Conservation (phyloP, 225 moss, liverwort and hornwort species). For the Sphagnum tenellum region DNA sequence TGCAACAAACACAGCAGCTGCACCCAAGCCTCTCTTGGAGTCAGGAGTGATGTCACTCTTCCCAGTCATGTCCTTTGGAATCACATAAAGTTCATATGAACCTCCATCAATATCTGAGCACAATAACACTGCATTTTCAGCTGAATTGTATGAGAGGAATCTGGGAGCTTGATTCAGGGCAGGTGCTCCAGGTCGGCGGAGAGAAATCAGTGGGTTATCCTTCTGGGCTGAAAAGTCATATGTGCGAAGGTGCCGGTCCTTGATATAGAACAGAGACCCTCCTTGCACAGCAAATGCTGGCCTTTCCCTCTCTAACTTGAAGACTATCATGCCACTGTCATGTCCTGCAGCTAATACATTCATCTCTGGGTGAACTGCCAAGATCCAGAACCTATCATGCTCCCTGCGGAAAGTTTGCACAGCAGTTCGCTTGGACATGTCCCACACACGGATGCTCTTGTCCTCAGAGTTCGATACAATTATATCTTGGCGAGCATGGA, state of each 20-base stretch:
- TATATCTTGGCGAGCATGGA: conserved; percentile 95
- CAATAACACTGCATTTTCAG: conserved; percentile 85
- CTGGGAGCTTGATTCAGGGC: conserved; percentile 94
- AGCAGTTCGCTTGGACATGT: conserved; percentile 94
- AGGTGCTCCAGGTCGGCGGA: conserved; percentile 80
- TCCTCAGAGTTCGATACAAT: conserved; percentile 98
- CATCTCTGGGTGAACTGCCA: conserved; percentile 95
- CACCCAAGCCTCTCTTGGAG: conserved; percentile 80
- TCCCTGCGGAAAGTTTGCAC: conserved; percentile 96
- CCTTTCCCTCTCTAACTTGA: conserved; percentile 97
- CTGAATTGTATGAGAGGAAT: conserved; percentile 92
- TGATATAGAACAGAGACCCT: conserved; percentile 86
- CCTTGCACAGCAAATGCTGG: conserved; percentile 98
- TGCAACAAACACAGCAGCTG: conserved; percentile 93
- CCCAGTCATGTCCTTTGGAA: conserved; percentile 86
- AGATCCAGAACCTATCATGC: conserved; percentile 96
- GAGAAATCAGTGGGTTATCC: conserved; percentile 90
- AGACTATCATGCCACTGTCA: conserved; percentile 99
- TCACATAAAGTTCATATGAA: conserved; percentile 84
- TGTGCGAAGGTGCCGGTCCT: conserved; percentile 86
- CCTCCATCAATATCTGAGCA: conserved; percentile 97
- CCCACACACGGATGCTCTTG: conserved; percentile 97
- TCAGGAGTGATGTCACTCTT: conserved; percentile 84
- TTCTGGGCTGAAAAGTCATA: conserved; percentile 76
- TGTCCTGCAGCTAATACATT: conserved; percentile 97